phyloP scores from a whole-genome alignment of 2,329 filamentous ascomycete species.

The Diaporthe longicolla region DNA sequence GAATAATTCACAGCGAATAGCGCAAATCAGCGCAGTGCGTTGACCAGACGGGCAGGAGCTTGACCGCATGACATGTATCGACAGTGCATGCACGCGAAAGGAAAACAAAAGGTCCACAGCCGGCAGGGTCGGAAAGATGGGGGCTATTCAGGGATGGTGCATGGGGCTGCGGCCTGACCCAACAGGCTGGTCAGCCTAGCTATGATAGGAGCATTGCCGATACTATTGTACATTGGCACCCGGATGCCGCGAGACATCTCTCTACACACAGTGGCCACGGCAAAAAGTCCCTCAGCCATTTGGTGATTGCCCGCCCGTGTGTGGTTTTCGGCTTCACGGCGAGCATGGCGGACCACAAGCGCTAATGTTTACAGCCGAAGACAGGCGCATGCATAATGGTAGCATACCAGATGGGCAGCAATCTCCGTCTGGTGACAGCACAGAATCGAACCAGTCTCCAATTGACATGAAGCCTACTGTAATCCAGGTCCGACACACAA shows the following conservation, averaged over 20 bases:
- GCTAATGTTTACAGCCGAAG: background rate
- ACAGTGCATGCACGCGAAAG: slow-evolving; percentile 7
- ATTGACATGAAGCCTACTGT: background rate
- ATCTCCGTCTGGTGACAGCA: background rate
- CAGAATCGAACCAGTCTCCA: background rate
- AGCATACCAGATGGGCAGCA: background rate
- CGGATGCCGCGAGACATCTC: background rate
- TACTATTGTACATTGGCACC: slow-evolving; percentile 15
- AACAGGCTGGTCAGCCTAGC: slow-evolving; percentile 15
- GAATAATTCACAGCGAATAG: background rate
- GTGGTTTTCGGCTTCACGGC: background rate
- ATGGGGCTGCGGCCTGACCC: slow-evolving; percentile 18
- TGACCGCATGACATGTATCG: slow-evolving; percentile 18
- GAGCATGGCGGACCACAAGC: background rate
- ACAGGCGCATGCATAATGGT: background rate
- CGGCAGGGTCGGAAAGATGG: slow-evolving; percentile 8
- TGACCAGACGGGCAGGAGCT: slow-evolving; percentile 2
- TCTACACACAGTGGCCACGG: background rate
- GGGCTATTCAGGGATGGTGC: slow-evolving; percentile 13
- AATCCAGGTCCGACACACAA: background rate
- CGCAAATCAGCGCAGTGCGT: slow-evolving; percentile 11
- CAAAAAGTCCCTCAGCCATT: background rate
- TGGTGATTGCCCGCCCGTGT: too few relatives aligned
- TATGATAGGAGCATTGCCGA: slow-evolving; percentile 13
- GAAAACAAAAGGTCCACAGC: background rate